Evolutionary conservation across 306 rosid genomes (phyloP), one percentile per base, ranked within the genome.

Genomic region (Dalbergia cochinchinensis): DNA sequence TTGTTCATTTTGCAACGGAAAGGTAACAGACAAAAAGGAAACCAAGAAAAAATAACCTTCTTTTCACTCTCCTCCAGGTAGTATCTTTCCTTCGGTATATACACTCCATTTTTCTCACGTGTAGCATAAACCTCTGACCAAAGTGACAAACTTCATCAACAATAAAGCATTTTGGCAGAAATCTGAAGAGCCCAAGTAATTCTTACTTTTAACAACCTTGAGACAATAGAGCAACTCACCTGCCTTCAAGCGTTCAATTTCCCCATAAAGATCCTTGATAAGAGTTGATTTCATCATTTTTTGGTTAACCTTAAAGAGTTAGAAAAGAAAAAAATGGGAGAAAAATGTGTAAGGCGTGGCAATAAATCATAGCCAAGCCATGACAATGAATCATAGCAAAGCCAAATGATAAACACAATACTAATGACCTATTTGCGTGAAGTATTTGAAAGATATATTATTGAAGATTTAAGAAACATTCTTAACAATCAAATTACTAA

Each of bases 221-320:
- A 54, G 33, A 55, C 55, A 61, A 34, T 35, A 74, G 77, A 78
- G 42, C 54, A 57, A 74, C 94, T 81, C 47, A 93, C 97, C 98
- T 65, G 90, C 88, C 74, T 96, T 96, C 47, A 96, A 92, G 31
- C 98, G 96, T 22, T 96, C 99, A 31, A 96, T 96, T 91, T 96
- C 99, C 83, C 98, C 96, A 68, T 96, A 96, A 61, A 96, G 97
- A 82, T 96, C 99, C 86, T 96, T 96, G 75, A 96, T 96, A 50
- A 93, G 92, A 1, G 99, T 96, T 72, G 98, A 84, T 84, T 96
- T 96, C 99, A 96, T 96, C 99, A 96, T 91, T 82, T 96, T 96
- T 78, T 96, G 99, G 77, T 96, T 95, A 70, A 95, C 91, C 99
- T 95, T 65, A 74, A 69, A 39, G 34, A 61, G 41, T 45, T 22